Conservation (phyloP, 164 flowering plant genomes). For the Piper betle region DNA sequence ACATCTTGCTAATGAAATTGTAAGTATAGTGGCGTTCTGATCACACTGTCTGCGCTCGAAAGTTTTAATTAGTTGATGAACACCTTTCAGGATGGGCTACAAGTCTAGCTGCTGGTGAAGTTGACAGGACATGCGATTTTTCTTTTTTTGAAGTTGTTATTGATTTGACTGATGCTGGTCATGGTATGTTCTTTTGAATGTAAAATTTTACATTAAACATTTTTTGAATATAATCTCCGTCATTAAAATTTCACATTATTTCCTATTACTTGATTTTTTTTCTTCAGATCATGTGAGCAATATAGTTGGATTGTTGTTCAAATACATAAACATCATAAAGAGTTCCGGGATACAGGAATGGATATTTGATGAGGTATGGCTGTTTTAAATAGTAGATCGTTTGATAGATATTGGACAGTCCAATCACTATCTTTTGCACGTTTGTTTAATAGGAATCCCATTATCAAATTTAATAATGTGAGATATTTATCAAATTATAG, state of each 20-base stretch:
- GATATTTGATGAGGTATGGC: slow-evolving; percentile 92
- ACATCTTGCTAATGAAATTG: not conserved
- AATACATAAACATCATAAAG: slow-evolving; percentile 54
- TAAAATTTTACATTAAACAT: no score
- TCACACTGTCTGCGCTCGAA: not conserved
- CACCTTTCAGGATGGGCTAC: slow-evolving; percentile 83
- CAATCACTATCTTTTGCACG: no score
- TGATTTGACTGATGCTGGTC: slow-evolving; percentile 89
- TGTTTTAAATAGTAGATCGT: not conserved
- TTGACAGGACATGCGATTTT: slow-evolving; percentile 49
- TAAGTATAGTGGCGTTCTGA: not conserved
- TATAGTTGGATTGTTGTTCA: slow-evolving; percentile 68
- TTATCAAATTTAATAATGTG: no score
- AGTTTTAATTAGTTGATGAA: no score
- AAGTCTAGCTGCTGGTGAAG: slow-evolving; percentile 77
- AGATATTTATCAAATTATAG: no score
- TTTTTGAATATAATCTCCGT: no score
- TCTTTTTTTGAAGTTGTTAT: slow-evolving; percentile 69
- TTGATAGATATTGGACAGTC: no score
- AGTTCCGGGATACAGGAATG: slow-evolving; percentile 70
- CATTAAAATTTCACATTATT: not conserved
- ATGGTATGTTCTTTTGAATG: slow-evolving; percentile 42
- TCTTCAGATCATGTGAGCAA: slow-evolving; percentile 71
- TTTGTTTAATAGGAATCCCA: no score
- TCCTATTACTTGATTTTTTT: not conserved